Evolutionary conservation across 495 filamentous ascomycete species (phyloP), one percentile per base, ranked within the genome.

Genomic region (Penicillium samsonianum): DNA sequence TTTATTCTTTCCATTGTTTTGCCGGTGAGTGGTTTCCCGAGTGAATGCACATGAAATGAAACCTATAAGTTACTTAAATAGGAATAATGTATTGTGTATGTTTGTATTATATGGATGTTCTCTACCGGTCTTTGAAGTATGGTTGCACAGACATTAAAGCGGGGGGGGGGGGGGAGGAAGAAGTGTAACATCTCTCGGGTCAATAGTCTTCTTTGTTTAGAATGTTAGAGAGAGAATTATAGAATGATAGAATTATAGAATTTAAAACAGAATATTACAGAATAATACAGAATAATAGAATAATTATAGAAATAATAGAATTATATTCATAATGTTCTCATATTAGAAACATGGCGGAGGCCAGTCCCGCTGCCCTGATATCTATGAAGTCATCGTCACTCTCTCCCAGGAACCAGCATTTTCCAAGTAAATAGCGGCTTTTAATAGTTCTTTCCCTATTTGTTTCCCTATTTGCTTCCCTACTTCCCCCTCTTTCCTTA

Each of bases 361-460:
- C 33, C 14, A 58, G 52, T 63, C 59, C 67, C 67, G 64, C 40
- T 50, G 52, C 17, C 41, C 41, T 38, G n/a, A 37, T 46, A 48
- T 64, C 59, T 55, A 67, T 69, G 67, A 69, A 67, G 67, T 69
- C 67, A 69, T 69, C 53, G 41, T 54, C 25, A 30, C 19, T n/a
- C 20, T 20, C 17, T 42, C 5, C 22, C 14, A 25, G 23, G 23
- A 4, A 25, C 23, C 2, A 25, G 23, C 23, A 25, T 25, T 2
- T 2, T 25, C 23, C 23, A 2, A 25, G 23, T n/a, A n/a, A n/a
- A n/a, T n/a, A n/a, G n/a, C n/a, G 10, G 2, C 30, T 11, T 31
- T 37, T n/a, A 14, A 33, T 37, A 4, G 14, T 43, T 7, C 22
- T 49, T 51, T 35, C 45, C 47, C 28, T 28, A 12, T 4, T 43